Conservation (phyloP, 352 stramenopile species). For the Pythium sukuiense region DNA sequence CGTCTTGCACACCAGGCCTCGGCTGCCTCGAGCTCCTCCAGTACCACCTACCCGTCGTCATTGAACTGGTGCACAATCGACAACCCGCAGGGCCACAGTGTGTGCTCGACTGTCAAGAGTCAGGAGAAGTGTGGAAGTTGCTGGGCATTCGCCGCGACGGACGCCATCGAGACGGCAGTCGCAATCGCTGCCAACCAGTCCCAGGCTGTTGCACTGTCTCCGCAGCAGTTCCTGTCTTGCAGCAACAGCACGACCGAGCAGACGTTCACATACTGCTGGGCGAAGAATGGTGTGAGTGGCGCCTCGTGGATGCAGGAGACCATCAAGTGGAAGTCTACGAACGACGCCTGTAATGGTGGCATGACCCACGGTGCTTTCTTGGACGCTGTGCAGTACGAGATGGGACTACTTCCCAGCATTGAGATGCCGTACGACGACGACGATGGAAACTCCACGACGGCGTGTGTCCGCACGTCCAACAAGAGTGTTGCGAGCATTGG, state of each 20-base stretch:
- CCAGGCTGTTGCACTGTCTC: constrained; percentile 60
- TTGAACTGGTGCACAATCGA: constrained; percentile 75
- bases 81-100: constrained; percentile 62
- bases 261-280: constrained; percentile 81
- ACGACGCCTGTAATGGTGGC: constrained; percentile 75
- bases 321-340: constrained; percentile 78
- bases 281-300: constrained; percentile 38
- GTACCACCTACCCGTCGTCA: constrained; percentile 28
- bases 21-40: constrained; percentile 23
- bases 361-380: constrained; percentile 85
- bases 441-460: constrained; percentile 29
- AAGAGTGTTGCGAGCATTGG: constrained; percentile 71
- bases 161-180: constrained; percentile 79
- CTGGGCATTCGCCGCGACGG: constrained; percentile 74
- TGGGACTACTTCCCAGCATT: constrained; percentile 67
- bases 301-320: constrained; percentile 55
- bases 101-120: constrained; percentile 79
- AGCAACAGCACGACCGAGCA: constrained; percentile 64
- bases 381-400: constrained; percentile 58
- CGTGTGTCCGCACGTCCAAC: constrained; percentile 41
- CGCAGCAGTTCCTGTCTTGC: constrained; percentile 78
- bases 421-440: constrained; percentile 72
- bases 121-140: constrained; percentile 82
- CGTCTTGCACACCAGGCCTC: constrained; percentile 31
- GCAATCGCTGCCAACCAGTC: constrained; percentile 60